Evolutionary conservation across 2,329 filamentous ascomycete genomes (phyloP), one percentile per base, ranked within the genome.

Genomic region (Chalara sp.): DNA sequence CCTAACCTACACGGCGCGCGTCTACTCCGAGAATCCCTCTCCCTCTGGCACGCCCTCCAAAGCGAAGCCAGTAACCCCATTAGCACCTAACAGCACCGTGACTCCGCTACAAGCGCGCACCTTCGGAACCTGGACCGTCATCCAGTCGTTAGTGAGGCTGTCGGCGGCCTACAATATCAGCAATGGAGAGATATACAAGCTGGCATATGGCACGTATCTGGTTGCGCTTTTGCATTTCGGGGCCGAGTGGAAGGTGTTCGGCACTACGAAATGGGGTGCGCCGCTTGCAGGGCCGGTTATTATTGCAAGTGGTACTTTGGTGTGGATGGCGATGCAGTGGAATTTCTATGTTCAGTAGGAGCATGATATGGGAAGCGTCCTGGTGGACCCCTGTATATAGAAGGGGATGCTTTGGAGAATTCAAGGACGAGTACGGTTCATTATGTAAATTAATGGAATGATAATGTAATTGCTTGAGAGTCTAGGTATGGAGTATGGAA

Each of bases 191-290:
- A 70, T 83, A 39, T 88, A 86, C 58, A 73, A 86, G 61, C 63
- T 88, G 51, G 81, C 79, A 1, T 70, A 84, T 53, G 80, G 77
- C 70, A 84, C 80, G 6, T 87, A 83, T 63, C 73, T 68, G 0
- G 70, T 87, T 53, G 84, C 84, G 28, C 63, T 83, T 81, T 32
- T 47, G 7, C 65, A 67, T 66, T 61, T 78, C 67, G 76, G 81
- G 54, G 85, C 78, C 59, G 93, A 99, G 76, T 86, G 88, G 74
- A 73, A 87, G 57, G 68, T 90, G 4, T 96, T 86, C 70, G 84
- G 84, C 61, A 92, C 83, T 21, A 83, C 89, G 60, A 80, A 77
- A 57, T 80, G 86, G 65, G 79, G 75, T 4, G 66, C 71, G 21
- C 79, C 79, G 3, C 73, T 83, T 56, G 58, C 73, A 5, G 76